Evolutionary conservation across 768 basidiomycete species (phyloP), one percentile per base, ranked within the genome.

Genomic region (Pulveroboletus sp.): DNA sequence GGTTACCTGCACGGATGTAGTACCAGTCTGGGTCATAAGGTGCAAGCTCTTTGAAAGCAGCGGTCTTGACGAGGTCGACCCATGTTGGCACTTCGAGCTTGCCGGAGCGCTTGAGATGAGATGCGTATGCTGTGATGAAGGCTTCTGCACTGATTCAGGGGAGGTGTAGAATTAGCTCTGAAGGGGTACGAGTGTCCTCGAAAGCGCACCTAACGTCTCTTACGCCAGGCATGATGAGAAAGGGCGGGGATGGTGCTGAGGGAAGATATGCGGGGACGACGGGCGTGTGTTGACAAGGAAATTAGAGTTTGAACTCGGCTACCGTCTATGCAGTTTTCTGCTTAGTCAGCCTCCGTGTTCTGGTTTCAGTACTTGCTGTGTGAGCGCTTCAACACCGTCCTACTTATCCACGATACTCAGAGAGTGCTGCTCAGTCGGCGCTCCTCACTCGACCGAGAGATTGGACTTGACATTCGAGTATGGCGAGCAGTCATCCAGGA

Each of bases 21-120:
- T 84, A 99, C 96, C 96, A 99, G 73, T 99, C 96, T 38, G 92
- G 89, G 74, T 98, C 93, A 76, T 97, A 97, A 47, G 96, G 96
- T 47, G 94, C 95, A 54, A 96, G 90, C 76, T 99, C 96, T 74
- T 98, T 98, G 81, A 79, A 93, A 53, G 88, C 76, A 69, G 91
- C 95, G 54, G 96, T 99, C 81, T 99, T 99, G 70, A 99, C 96
- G 63, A 97, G 76, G 72, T 96, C 95, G 54, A 90, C 95, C 95
- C 95, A 98, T 73, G 83, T 86, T 61, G 95, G 95, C 54, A 98
- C 90, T 77, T 99, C 94, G 66, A 99, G 90, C 80, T 98, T 98
- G 73, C 96, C 96, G 57, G 92, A 93, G 60, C 93, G 88, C 78
- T 97, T 97, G 69, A 97, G 80, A 74, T 97, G 93, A 67, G 89